These are phyloP conservation scores for Thuja plicata DNA, from an alignment of 83 land plant genomes.

Conservation along the genomic window DNA sequence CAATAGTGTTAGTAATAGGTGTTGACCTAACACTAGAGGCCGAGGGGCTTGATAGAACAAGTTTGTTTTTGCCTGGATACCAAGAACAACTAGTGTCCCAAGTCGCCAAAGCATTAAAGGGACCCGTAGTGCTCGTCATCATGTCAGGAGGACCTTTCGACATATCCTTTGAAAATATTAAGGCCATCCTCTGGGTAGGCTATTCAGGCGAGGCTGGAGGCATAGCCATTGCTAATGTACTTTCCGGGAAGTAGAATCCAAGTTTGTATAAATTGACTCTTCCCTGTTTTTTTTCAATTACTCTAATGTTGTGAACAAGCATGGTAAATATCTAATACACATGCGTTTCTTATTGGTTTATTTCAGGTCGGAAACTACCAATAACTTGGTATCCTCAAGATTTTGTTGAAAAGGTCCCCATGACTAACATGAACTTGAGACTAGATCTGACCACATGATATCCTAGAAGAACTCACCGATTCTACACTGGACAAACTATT, in stretches of 20 bases:
- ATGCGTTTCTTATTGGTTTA: background rate
- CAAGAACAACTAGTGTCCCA: no score
- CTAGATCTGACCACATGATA: constrained; percentile 40
- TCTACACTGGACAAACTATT: constrained; percentile 70
- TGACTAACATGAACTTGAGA: constrained; percentile 75
- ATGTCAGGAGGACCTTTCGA: no score
- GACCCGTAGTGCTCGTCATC: no score
- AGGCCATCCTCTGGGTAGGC: constrained; percentile 5
- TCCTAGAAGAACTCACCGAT: constrained; percentile 77
- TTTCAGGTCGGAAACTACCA: constrained; percentile 65
- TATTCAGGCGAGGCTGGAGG: constrained; percentile 44
- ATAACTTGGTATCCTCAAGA: constrained; percentile 84
- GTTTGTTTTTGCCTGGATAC: no score
- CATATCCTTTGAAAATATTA: no score
- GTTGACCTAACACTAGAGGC: background rate
- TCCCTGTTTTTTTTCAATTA: no score
- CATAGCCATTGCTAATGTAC: constrained; percentile 38
- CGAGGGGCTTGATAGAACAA: no score
- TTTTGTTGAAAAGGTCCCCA: constrained; percentile 39
- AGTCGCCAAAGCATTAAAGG: background rate
- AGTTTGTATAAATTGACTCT: constrained; percentile 2
- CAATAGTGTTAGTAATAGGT: background rate
- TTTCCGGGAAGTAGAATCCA: constrained; percentile 41
- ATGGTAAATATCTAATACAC: background rate
- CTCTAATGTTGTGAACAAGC: no score